phyloP scores from a whole-genome alignment of 306 rosid species.

The Quercus wislizeni region DNA sequence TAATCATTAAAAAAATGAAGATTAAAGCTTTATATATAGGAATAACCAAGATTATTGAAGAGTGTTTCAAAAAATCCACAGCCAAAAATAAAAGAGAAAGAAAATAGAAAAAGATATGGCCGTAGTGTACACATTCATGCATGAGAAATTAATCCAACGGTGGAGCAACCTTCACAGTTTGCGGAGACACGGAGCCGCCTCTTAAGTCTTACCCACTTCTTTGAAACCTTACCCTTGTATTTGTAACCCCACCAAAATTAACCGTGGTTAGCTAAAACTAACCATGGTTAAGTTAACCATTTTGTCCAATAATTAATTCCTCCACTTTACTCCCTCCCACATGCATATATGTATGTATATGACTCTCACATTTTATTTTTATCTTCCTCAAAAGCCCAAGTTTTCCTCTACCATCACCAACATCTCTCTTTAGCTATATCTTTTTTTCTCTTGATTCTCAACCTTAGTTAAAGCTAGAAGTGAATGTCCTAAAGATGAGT shows the following conservation, averaged over 20 bases:
- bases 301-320: neutral
- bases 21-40: too few species aligned
- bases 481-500: conserved; percentile 42
- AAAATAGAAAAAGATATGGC: conserved; percentile 14
- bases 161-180: conserved; percentile 21
- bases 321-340: neutral
- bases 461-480: too few species aligned
- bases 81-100: neutral
- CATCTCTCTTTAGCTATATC: neutral
- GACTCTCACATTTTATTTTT: neutral
- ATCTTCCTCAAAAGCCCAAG: neutral
- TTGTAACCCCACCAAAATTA: conserved; percentile 4
- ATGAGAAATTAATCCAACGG: conserved; percentile 27
- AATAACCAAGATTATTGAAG: neutral
- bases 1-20: too few species aligned
- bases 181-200: conserved; percentile 52
- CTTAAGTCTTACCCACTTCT: conserved; percentile 24
- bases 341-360: too few species aligned
- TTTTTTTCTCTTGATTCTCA: neutral
- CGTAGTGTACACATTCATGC: neutral
- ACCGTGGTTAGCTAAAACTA: conserved; percentile 23
- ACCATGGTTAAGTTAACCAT: neutral
- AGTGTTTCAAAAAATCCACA: neutral
- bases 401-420: neutral
- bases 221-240: conserved; percentile 32